These are phyloP conservation scores for Barbarea vulgaris DNA, from an alignment of 345 rosid species.

Conservation along the genomic window DNA sequence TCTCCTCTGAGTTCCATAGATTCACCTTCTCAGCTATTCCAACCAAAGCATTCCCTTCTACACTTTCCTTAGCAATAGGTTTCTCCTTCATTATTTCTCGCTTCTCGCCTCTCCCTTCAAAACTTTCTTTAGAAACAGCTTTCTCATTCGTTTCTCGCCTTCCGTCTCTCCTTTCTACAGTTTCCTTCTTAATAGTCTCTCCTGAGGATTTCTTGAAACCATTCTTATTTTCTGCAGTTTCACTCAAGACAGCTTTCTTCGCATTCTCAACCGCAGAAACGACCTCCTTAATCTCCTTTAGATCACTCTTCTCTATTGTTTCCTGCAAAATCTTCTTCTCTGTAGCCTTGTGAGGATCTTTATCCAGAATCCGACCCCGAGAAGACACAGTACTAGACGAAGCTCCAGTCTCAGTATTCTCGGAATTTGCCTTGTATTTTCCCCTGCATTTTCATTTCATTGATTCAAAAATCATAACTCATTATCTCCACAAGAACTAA, in stretches of 20 bases:
- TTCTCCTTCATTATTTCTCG: neutral
- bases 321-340: constrained; percentile 41
- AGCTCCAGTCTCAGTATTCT: constrained; percentile 31
- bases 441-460: constrained; percentile 46
- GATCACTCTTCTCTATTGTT: constrained; percentile 18
- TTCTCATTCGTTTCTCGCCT: constrained; percentile 10
- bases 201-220: constrained; percentile 1
- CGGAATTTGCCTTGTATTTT: constrained; percentile 46
- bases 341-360: constrained; percentile 25
- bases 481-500: neutral
- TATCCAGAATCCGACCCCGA: constrained; percentile 11
- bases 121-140: neutral
- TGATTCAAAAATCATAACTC: neutral
- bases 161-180: neutral
- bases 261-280: neutral
- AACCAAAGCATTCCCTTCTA: constrained; percentile 8
- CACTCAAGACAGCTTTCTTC: constrained; percentile 34
- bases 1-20: constrained; percentile 36
- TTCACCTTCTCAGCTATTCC: constrained; percentile 36
- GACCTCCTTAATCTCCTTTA: constrained; percentile 20
- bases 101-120: neutral
- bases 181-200: constrained; percentile 15
- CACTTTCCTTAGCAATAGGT: constrained; percentile 12
- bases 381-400: constrained; percentile 24
- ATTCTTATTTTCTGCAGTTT: constrained; percentile 10